Base-by-base conservation (phyloP, 768 basidiomycete genomes). In the Tricholomella constricta region DNA sequence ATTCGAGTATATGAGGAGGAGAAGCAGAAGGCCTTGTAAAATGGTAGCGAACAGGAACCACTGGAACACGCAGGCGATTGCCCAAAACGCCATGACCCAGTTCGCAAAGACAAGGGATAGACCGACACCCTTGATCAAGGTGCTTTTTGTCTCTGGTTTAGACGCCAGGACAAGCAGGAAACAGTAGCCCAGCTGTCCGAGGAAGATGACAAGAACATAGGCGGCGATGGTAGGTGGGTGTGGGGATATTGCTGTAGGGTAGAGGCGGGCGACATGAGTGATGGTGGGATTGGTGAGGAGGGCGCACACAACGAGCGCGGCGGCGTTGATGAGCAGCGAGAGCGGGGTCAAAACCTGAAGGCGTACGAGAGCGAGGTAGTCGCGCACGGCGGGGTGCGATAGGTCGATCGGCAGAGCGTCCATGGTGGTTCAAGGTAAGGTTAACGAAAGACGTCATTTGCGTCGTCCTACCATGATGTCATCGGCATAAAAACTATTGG, bases 321-420 rank as follows among this genome's bases (percentile, higher is more conserved):
- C 88, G 37, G 95, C 83, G 63, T 89, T 89, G 52, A 94, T 82
- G 58, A 94, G 78, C 8, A 96, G 76, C 1, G 89, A 88, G 1
- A 96, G 74, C 0, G 94, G 94, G 0, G 93, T 93, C 41, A 94
- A 72, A 19, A 96, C 90, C 66, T 97, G 94, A 4, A 97, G 79
- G 42, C 89, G 71, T 7, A 86, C 73, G 9, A 91, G 84, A 2
- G 85, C 69, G 35, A 90, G 73, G 64, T 85, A 88, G 2, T 90
- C 83, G 34, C 76, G 76, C 9, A 90, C 78, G 2, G 78, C 81
- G 0, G 88, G 86, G 57, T 84, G 78, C 2, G 73, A 73, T 29
- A 76, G 72, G 67, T 88, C 86, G 12, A 87, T 52, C 0, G 85
- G 85, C 0, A 86, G 69, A 1, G 72, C 60, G 27, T 81, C 81